Percentiles rank a stretch among this genome's conserved stretches.
These are phyloP conservation scores for Colletotrichum lini DNA, from an alignment of 2,329 filamentous ascomycete genomes.

Conservation along the genomic window DNA sequence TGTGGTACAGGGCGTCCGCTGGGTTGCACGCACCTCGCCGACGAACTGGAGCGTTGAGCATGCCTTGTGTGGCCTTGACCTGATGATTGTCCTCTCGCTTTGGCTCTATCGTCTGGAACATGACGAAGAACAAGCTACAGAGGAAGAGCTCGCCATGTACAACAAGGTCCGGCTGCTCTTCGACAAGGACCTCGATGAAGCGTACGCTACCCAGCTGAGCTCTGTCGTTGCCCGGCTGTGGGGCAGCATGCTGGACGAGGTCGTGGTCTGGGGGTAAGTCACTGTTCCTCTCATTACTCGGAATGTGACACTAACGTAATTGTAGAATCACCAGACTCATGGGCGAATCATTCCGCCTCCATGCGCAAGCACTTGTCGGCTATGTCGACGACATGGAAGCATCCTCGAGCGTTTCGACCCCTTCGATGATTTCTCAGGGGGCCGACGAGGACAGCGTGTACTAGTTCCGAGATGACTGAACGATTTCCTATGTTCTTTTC, in stretches of 20 bases:
- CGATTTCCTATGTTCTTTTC: constrained; percentile 61
- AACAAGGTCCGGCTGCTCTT: constrained; percentile 92
- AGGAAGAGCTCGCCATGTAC: constrained; percentile 90
- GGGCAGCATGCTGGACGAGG: constrained; percentile 98
- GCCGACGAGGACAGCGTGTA: constrained; percentile 81
- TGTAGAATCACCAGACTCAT: constrained; percentile 90
- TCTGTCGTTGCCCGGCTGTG: constrained; percentile 95
- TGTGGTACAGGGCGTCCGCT: constrained; percentile 92
- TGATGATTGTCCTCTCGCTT: constrained; percentile 97
- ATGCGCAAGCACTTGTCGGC: constrained; percentile 93
- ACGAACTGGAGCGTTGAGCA: constrained; percentile 99
- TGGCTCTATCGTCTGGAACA: constrained; percentile 99
- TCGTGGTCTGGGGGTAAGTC: constrained; percentile 98
- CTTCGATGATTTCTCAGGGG: constrained; percentile 80
- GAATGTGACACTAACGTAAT: constrained; percentile 41
- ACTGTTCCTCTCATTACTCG: neutral
- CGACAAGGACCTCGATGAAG: constrained; percentile 89
- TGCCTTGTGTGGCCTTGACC: constrained; percentile 93
- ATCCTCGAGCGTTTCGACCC: constrained; percentile 78
- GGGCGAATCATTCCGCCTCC: constrained; percentile 97
- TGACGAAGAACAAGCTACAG: constrained; percentile 91
- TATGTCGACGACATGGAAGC: constrained; percentile 89
- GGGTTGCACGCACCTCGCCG: constrained; percentile 97
- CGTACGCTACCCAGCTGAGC: constrained; percentile 87
- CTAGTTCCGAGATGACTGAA: constrained; percentile 68